Conservation (phyloP, 2,329 filamentous ascomycete species). For the Dactylellina sp. region DNA sequence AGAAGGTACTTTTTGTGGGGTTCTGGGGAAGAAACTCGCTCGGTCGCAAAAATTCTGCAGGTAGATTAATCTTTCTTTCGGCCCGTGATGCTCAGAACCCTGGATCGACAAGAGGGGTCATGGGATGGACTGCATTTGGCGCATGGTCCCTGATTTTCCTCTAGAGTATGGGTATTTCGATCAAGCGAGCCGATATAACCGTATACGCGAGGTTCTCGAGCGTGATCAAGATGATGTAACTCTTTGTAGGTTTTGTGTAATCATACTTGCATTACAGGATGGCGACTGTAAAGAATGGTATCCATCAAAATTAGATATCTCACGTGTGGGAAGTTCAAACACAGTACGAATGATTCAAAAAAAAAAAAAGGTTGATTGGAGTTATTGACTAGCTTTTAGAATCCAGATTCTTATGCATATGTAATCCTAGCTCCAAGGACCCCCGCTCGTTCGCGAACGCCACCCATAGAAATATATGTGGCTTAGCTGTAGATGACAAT, state of each 20-base stretch:
- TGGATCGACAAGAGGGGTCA: constrained; percentile 7
- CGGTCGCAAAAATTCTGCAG: neutral
- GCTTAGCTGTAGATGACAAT: constrained; percentile 29
- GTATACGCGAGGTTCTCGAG: too few relatives aligned
- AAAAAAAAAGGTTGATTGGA: neutral
- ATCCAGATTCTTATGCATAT: constrained; percentile 15
- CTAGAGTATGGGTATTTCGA: neutral
- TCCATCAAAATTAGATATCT: too few relatives aligned
- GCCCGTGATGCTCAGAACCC: constrained; percentile 15
- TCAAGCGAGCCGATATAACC: neutral
- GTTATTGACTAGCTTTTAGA: neutral
- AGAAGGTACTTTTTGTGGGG: neutral
- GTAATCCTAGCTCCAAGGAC: neutral
- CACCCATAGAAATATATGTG: neutral
- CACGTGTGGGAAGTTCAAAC: neutral
- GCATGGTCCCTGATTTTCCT: neutral
- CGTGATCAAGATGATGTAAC: too few relatives aligned
- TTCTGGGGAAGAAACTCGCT: too few relatives aligned
- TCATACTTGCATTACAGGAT: too few relatives aligned
- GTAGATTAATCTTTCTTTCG: neutral
- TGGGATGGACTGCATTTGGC: neutral
- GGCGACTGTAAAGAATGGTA: too few relatives aligned
- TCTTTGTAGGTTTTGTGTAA: too few relatives aligned
- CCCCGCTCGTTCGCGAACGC: too few relatives aligned
- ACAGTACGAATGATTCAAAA: neutral